phyloP scores from a whole-genome alignment of 345 rosid species.

The Salix dunnii region DNA sequence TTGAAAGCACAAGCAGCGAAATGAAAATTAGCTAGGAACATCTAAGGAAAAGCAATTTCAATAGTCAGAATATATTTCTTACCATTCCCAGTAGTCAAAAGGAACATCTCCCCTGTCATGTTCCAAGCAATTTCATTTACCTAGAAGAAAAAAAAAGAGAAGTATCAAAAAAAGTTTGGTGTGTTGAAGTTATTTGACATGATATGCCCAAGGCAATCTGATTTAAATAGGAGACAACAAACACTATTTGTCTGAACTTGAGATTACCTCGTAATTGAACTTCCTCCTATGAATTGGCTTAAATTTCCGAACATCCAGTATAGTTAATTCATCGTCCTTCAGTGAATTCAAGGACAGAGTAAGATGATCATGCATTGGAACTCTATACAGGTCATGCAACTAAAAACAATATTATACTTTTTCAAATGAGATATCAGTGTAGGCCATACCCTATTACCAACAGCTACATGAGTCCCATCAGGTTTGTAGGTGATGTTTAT shows the following conservation, averaged over 20 bases:
- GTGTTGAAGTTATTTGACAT: neutral
- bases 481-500: constrained; percentile 95
- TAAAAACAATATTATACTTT: neutral
- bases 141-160: constrained; percentile 41
- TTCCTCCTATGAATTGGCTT: constrained; percentile 85
- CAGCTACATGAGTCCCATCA: constrained; percentile 88
- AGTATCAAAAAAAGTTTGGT: neutral
- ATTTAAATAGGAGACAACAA: neutral
- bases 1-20: neutral
- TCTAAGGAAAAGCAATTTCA: neutral
- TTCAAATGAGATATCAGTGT: constrained; percentile 7
- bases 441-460: constrained; percentile 87
- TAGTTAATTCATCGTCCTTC: constrained; percentile 94
- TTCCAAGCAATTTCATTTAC: constrained; percentile 99
- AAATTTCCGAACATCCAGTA: constrained; percentile 94
- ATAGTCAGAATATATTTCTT: constrained; percentile 20
- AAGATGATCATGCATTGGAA: neutral
- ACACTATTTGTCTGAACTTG: constrained; percentile 1
- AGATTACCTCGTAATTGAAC: constrained; percentile 81
- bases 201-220: neutral
- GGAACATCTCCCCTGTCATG: constrained; percentile 88
- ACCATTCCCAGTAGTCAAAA: constrained; percentile 97
- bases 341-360: constrained; percentile 14
- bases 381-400: neutral
- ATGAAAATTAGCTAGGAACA: neutral